Conservation (phyloP, 2,329 filamentous ascomycete species). For the Tolypocladium album region DNA sequence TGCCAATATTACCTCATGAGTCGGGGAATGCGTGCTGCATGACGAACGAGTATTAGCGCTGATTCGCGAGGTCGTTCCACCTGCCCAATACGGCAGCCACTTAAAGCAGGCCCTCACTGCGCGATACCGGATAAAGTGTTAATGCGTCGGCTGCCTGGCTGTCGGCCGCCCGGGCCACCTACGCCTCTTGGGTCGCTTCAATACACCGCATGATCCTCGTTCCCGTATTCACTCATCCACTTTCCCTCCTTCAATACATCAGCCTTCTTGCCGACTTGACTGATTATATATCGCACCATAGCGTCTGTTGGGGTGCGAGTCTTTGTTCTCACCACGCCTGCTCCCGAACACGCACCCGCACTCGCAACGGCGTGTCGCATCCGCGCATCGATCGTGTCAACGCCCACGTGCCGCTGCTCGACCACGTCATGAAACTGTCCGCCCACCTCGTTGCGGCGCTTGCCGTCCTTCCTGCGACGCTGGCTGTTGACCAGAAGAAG, state of each 20-base stretch:
- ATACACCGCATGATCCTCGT: not conserved
- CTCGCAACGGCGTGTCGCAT: not conserved
- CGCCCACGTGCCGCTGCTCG: not conserved
- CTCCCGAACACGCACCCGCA: not conserved
- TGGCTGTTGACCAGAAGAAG: conserved; percentile 57
- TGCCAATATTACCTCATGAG: not conserved
- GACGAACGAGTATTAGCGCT: no score
- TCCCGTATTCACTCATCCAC: not conserved
- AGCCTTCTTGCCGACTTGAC: not conserved
- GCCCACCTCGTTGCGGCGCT: conserved; percentile 43
- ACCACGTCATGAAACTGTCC: conserved; percentile 51
- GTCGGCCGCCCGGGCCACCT: not conserved
- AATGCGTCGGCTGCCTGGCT: not conserved
- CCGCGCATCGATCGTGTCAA: not conserved
- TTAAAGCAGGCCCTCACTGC: not conserved
- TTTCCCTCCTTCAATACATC: not conserved
- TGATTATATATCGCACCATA: no score
- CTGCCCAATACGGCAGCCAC: not conserved
- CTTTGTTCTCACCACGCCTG: not conserved
- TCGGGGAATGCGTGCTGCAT: no score
- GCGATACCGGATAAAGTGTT: not conserved
- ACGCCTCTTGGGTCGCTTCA: not conserved
- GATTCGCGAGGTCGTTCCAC: not conserved
- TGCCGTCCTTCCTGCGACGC: conserved; percentile 44
- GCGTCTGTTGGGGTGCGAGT: no score